phyloP scores from a whole-genome alignment of 129 eudicot species.

The Flaveria brownii region DNA sequence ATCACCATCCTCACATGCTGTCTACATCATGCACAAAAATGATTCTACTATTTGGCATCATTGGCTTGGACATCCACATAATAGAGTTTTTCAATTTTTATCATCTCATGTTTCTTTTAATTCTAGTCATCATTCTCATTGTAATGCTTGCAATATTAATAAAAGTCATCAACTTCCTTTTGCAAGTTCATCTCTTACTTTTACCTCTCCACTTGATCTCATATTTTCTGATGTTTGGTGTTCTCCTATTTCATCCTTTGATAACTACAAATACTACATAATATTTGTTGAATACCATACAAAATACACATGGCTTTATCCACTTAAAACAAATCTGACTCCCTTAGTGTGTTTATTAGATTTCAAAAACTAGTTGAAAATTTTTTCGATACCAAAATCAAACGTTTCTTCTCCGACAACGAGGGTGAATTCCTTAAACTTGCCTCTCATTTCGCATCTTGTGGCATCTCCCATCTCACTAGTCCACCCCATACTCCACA shows the following conservation, averaged over 20 bases:
- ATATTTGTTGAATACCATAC: neutral
- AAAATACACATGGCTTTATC: neutral
- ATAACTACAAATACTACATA: conserved; percentile 3
- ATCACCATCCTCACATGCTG: neutral
- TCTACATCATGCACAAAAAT: neutral
- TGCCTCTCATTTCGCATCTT: neutral
- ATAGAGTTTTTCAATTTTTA: neutral
- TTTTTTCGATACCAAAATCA: conserved; percentile 1
- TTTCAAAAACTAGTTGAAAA: conserved; percentile 16
- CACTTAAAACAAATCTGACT: conserved; percentile 11
- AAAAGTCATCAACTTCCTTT: conserved; percentile 8
- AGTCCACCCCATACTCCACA: conserved; percentile 14
- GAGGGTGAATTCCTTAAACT: no score
- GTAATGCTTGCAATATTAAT: conserved; percentile 8
- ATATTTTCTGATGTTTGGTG: neutral
- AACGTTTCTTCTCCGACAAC: neutral
- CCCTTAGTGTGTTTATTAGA: neutral
- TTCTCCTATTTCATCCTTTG: neutral
- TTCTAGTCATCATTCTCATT: neutral
- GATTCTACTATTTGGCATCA: conserved; percentile 13
- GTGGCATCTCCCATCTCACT: conserved; percentile 13
- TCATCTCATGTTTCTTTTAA: conserved; percentile 15
- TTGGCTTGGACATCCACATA: neutral
- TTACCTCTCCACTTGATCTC: conserved; percentile 1
- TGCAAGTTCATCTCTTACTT: neutral